These are phyloP conservation scores for Xylaria sp. DNA, from an alignment of 2,329 filamentous ascomycete genomes.

Conservation along the genomic window DNA sequence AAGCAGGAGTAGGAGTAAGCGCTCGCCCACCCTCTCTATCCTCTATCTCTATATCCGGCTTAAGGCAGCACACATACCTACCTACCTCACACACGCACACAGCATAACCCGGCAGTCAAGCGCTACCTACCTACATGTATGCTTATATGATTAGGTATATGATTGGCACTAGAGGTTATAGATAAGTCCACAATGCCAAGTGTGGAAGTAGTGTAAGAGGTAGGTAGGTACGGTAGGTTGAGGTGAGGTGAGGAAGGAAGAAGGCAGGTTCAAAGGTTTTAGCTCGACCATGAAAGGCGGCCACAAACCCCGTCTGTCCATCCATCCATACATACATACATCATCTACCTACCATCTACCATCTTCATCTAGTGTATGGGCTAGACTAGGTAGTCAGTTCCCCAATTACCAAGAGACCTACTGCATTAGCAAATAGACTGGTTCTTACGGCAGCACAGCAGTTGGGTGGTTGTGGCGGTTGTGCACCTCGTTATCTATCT, in stretches of 20 bases:
- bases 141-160: neutral
- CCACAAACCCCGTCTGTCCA: slow-evolving; percentile 3
- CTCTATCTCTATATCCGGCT: neutral
- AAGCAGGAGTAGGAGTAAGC: too few species aligned
- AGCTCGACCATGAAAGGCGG: slow-evolving; percentile 4
- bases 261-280: neutral
- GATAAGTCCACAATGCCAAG: slow-evolving; percentile 7
- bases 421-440: slow-evolving; percentile 16
- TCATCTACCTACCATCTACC: neutral
- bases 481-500: neutral
- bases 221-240: neutral
- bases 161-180: neutral
- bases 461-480: neutral
- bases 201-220: slow-evolving; percentile 1
- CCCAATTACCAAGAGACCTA: neutral
- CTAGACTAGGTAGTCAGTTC: neutral
- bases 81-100: neutral
- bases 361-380: neutral
- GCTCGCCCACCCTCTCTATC: too few species aligned
- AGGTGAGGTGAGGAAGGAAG: neutral
- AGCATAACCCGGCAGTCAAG: neutral
- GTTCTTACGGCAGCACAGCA: neutral
- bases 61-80: neutral
- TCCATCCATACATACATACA: neutral
- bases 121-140: too few species aligned